Evolutionary conservation across 495 filamentous ascomycete genomes (phyloP).

Genomic region (Penicillium robsamsonii): DNA sequence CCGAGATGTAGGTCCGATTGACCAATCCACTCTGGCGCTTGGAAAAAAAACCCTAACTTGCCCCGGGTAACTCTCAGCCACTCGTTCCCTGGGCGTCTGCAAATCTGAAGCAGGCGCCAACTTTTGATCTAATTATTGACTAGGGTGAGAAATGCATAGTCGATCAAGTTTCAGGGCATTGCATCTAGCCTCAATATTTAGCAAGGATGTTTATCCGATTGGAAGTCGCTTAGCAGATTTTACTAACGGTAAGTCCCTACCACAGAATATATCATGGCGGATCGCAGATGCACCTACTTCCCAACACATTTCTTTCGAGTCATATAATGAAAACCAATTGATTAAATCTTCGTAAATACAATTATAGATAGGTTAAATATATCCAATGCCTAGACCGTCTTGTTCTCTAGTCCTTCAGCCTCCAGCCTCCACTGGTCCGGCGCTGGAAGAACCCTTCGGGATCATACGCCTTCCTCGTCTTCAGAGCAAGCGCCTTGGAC

Average conservation of each 20-base stretch:
- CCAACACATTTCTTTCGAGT: background rate
- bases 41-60: conserved; percentile 17
- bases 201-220: background rate
- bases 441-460: conserved; percentile 56
- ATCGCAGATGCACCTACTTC: conserved; percentile 6
- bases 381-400: background rate
- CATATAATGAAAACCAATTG: background rate
- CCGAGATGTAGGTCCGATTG: background rate
- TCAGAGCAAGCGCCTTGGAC: conserved; percentile 43
- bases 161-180: conserved; percentile 25
- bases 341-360: background rate
- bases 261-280: background rate
- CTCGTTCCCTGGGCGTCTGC: conserved; percentile 19
- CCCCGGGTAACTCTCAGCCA: conserved; percentile 31
- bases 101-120: conserved; percentile 32
- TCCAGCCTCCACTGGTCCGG: conserved; percentile 55
- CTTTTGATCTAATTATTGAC: background rate
- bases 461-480: conserved; percentile 49
- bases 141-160: conserved; percentile 9
- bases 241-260: background rate
- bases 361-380: conserved; percentile 4
- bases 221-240: background rate
- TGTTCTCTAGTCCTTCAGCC: conserved; percentile 25
- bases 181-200: background rate
- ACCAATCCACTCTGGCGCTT: conserved; percentile 34